Conservation (phyloP, 768 basidiomycete species). For the Exidia glandulosa region DNA sequence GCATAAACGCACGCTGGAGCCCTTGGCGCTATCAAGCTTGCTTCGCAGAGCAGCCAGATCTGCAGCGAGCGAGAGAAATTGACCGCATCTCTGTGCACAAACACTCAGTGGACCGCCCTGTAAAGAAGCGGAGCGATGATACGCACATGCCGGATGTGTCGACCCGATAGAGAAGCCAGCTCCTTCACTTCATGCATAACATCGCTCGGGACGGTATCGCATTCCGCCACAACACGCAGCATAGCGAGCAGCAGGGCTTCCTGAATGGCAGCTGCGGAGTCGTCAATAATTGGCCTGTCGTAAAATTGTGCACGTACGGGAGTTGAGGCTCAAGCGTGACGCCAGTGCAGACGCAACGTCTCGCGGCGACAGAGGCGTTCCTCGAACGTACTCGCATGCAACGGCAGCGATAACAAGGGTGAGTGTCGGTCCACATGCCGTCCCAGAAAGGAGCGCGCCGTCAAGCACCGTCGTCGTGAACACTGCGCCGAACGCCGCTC, state of each 20-base stretch:
- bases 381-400: slow-evolving; percentile 48
- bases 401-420: slow-evolving; percentile 61
- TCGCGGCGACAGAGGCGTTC: slow-evolving; percentile 37
- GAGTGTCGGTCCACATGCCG: slow-evolving; percentile 38
- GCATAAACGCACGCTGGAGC: slow-evolving; percentile 41
- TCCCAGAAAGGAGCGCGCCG: background rate
- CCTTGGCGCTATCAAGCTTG: slow-evolving; percentile 37
- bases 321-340: slow-evolving; percentile 26
- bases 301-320: slow-evolving; percentile 27
- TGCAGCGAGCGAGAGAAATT: slow-evolving; percentile 43
- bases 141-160: slow-evolving; percentile 49
- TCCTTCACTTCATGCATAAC: slow-evolving; percentile 31
- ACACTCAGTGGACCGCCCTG: background rate
- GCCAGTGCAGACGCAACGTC: slow-evolving; percentile 39
- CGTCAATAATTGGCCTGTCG: slow-evolving; percentile 5
- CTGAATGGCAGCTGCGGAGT: slow-evolving; percentile 50
- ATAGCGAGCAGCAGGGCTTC: slow-evolving; percentile 64
- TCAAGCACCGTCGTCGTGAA: background rate
- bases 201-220: slow-evolving; percentile 39
- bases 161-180: slow-evolving; percentile 32
- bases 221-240: slow-evolving; percentile 52
- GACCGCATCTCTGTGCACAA: slow-evolving; percentile 49
- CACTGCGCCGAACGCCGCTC: background rate
- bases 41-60: slow-evolving; percentile 35
- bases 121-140: background rate